Evolutionary conservation across 2,329 filamentous ascomycete genomes (phyloP), one percentile per base, ranked within the genome.

Genomic region (Aspergillus udagawae): DNA sequence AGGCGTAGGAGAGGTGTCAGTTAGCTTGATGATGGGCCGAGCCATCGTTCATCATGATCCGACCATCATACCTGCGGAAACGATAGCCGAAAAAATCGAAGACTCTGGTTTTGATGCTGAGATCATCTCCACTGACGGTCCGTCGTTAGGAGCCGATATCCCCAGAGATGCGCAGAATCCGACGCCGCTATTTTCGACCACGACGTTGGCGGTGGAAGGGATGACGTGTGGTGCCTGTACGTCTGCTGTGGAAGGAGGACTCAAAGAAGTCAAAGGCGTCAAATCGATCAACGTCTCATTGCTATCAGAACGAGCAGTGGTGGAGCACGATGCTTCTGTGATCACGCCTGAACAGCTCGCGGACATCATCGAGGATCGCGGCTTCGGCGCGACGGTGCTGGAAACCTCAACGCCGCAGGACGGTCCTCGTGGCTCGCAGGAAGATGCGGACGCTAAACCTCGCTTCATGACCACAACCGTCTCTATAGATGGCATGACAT

Each of bases 401-500:
- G 90, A 93, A 65, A 90, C 87, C 38, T 83, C 83, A 57, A 76
- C 81, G 59, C 75, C 53, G 42, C 61, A 60, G 51, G 59, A 50
- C 49, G 53, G 44, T 44, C 42, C 54, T 82, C 54, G 67, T 71
- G 47, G 63, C 74, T 52, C 73, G 70, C 59, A 71, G 60, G 65
- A 70, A 17, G 53, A 68, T 50, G 59, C 71, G 7, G 65, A 73
- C 51, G 61, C 64, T 29, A 77, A 74, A 53, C 57, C 70, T 7
- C 73, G 72, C 27, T 62, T 67, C 3, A 81, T 87, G 56, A 90
- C 86, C 0, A 97, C 92, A 0, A 97, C 92, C 0, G 82, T 99
- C 20, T 86, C 90, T 4, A 90, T 99, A 54, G 91, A 94, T 64
- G 94, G 94, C 52, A 99, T 99, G 94, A 99, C 94, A 1, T 97